Conservation (phyloP, 1,139 yeast genomes). For the Nematodospora anomalae region DNA sequence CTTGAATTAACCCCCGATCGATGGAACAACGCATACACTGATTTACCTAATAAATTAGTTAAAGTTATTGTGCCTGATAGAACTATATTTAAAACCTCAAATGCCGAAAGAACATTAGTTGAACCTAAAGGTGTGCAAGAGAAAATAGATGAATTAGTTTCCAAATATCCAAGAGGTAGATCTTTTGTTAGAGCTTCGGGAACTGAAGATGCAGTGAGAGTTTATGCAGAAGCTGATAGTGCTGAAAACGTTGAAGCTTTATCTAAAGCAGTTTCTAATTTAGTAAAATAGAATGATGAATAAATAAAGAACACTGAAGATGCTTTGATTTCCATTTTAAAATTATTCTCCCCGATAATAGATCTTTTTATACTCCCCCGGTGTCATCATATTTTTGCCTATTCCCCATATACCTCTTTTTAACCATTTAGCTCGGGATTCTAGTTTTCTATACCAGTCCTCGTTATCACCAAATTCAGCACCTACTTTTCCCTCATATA, state of each 20-base stretch:
- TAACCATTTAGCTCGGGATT: conserved; percentile 55
- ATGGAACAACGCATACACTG: conserved; percentile 80
- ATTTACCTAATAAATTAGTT: conserved; percentile 80
- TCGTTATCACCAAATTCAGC: conserved; percentile 88
- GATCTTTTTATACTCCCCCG: conserved; percentile 74
- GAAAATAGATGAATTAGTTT: conserved; percentile 65
- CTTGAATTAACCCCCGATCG: conserved; percentile 56
- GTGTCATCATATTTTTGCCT: conserved; percentile 57
- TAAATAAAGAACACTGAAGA: background rate
- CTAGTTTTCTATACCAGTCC: conserved; percentile 54
- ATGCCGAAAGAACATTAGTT: conserved; percentile 82
- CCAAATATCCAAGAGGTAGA: conserved; percentile 62
- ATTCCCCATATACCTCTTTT: conserved; percentile 74
- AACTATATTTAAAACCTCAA: conserved; percentile 74
- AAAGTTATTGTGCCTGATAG: conserved; percentile 86
- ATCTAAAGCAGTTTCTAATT: conserved; percentile 32
- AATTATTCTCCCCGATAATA: conserved; percentile 19
- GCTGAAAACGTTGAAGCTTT: conserved; percentile 34
- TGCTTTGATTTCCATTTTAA: background rate
- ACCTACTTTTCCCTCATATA: conserved; percentile 77
- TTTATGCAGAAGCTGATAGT: conserved; percentile 84
- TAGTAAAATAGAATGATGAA: conserved; percentile 22
- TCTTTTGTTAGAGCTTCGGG: conserved; percentile 97
- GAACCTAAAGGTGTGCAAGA: conserved; percentile 79
- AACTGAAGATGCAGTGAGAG: conserved; percentile 95